Evolutionary conservation across 345 rosid species (phyloP).

Genomic region (Turritis glabra): DNA sequence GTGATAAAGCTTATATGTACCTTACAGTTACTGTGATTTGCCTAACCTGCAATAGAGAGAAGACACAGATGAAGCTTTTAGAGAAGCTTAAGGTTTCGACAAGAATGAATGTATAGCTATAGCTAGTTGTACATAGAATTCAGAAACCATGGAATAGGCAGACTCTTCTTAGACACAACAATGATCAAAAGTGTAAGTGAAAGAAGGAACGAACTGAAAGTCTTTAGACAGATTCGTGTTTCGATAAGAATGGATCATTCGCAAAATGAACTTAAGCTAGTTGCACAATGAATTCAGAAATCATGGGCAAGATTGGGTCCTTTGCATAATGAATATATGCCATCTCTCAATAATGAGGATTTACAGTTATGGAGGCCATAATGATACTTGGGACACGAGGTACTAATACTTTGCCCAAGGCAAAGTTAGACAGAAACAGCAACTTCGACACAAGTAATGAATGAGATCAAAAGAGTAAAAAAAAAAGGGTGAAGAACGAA

Average conservation of each 20-base stretch:
- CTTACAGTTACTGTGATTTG: conserved; percentile 87
- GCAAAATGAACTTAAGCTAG: neutral
- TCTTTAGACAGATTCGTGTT: too few relatives aligned
- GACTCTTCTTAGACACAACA: neutral
- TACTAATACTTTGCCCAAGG: neutral
- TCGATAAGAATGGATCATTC: neutral
- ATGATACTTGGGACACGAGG: conserved; percentile 21
- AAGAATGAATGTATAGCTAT: conserved; percentile 8
- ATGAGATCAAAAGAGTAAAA: neutral
- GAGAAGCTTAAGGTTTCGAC: conserved; percentile 4
- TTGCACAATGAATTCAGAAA: neutral
- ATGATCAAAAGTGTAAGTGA: neutral
- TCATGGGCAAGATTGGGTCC: neutral
- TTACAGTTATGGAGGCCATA: too few relatives aligned
- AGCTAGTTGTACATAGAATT: neutral
- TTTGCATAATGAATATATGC: neutral
- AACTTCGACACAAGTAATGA: conserved; percentile 6
- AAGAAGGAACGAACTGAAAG: neutral
- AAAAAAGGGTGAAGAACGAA: conserved; percentile 33
- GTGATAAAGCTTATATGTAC: conserved; percentile 36
- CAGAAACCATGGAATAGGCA: neutral
- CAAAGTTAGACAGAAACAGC: neutral
- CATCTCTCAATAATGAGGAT: neutral
- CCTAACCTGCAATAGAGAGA: conserved; percentile 60
- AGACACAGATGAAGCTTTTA: conserved; percentile 14